Evolutionary conservation across 352 stramenopile genomes (phyloP).

Genomic region (Peronospora destructor): DNA sequence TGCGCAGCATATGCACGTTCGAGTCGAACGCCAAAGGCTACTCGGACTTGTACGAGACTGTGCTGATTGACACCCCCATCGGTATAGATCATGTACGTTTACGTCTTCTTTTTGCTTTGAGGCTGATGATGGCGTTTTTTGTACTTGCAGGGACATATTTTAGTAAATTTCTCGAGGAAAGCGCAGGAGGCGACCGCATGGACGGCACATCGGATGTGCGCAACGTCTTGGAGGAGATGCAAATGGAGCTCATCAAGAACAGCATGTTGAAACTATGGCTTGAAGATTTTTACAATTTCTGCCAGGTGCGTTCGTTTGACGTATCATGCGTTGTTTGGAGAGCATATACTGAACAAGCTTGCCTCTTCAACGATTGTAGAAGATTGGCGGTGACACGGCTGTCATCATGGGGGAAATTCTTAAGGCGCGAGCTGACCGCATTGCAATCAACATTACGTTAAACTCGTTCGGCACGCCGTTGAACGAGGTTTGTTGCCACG

Average conservation of each 20-base stretch:
- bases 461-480: constrained; percentile 95
- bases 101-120: not conserved
- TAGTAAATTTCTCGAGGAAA: constrained; percentile 94
- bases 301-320: constrained; percentile 41
- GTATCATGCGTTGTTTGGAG: not conserved
- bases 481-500: constrained; percentile 52
- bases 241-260: constrained; percentile 99
- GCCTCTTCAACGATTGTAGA: constrained; percentile 23
- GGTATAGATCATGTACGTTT: constrained; percentile 26
- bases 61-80: constrained; percentile 98
- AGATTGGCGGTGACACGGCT: constrained; percentile 95
- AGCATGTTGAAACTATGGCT: constrained; percentile 97
- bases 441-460: constrained; percentile 99
- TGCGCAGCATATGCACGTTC: constrained; percentile 98
- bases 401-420: constrained; percentile 96
- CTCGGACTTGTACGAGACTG: constrained; percentile 98
- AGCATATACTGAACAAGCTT: constrained; percentile 2
- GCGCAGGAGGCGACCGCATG: constrained; percentile 73
- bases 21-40: constrained; percentile 96
- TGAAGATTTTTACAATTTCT: constrained; percentile 93
- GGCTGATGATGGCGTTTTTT: constrained; percentile 2
- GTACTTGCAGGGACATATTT: constrained; percentile 92
- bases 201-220: constrained; percentile 86
- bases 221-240: constrained; percentile 97
- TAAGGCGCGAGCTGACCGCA: constrained; percentile 92